phyloP scores from a whole-genome alignment of 768 basidiomycete species.

The Lactarius sp. region DNA sequence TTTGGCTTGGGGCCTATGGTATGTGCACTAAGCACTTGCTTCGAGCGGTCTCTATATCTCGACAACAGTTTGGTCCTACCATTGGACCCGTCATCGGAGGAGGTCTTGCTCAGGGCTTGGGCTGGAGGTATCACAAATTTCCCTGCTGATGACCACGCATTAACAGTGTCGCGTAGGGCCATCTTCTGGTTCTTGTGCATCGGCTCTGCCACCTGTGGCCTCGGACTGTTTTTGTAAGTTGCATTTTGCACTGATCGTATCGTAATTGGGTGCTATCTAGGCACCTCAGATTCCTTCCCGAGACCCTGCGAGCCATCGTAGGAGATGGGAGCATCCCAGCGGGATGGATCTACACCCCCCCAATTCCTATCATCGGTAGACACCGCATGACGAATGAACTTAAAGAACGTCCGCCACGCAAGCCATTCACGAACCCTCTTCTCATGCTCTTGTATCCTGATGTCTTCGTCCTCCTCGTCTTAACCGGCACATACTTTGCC shows the following conservation, averaged over 20 bases:
- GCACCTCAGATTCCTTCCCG: conserved; percentile 38
- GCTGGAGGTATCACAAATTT: conserved; percentile 31
- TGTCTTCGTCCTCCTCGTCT: conserved; percentile 49
- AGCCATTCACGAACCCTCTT: conserved; percentile 50
- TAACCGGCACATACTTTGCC: conserved; percentile 48
- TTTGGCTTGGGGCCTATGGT: conserved; percentile 65
- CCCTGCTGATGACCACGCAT: neutral
- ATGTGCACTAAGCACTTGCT: conserved; percentile 24
- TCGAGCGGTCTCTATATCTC: neutral
- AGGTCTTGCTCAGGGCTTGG: conserved; percentile 30
- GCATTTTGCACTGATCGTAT: neutral
- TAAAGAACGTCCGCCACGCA: conserved; percentile 28
- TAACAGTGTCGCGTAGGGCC: conserved; percentile 29
- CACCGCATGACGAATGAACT: neutral
- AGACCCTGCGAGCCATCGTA: conserved; percentile 45
- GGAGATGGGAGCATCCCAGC: conserved; percentile 41
- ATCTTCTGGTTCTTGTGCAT: conserved; percentile 44
- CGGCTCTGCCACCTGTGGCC: conserved; percentile 31
- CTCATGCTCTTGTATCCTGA: conserved; percentile 51
- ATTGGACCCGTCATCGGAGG: conserved; percentile 50
- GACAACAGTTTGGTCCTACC: conserved; percentile 32
- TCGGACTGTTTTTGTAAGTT: conserved; percentile 36
- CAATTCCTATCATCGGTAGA: conserved; percentile 33
- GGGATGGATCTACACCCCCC: conserved; percentile 30
- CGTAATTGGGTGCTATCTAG: neutral